Conservation (phyloP, 306 rosid genomes). For the Vigna angularis region DNA sequence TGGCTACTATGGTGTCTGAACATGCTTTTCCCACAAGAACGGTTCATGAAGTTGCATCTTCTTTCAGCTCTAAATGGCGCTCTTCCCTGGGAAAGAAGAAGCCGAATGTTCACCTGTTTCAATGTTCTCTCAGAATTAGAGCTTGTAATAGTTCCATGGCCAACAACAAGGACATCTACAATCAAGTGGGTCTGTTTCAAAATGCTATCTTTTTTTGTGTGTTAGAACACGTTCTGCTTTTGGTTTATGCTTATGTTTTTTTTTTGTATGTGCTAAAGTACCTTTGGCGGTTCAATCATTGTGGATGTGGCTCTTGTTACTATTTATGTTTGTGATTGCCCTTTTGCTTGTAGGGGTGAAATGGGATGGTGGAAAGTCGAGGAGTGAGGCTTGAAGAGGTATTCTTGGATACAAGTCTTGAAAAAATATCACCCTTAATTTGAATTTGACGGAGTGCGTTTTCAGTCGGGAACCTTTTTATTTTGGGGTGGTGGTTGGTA, state of each 20-base stretch:
- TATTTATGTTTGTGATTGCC: not conserved
- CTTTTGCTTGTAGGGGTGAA: constrained; percentile 11
- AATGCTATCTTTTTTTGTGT: constrained; percentile 38
- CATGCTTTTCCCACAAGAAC: constrained; percentile 44
- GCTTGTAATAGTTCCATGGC: constrained; percentile 57
- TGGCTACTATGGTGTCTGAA: constrained; percentile 51
- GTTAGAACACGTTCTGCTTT: not conserved
- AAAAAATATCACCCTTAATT: not conserved
- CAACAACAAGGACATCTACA: constrained; percentile 61
- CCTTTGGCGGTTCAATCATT: constrained; percentile 22
- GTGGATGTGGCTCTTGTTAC: not conserved
- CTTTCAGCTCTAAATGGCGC: constrained; percentile 49
- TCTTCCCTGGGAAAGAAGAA: constrained; percentile 34
- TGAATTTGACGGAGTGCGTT: not conserved
- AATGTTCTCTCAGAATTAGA: constrained; percentile 46
- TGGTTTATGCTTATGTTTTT: not conserved
- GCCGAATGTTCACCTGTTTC: constrained; percentile 31
- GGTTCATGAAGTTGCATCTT: constrained; percentile 31
- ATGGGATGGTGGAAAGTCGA: not conserved
- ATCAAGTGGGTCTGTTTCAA: constrained; percentile 73
- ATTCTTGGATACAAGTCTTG: not conserved
- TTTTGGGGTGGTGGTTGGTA: not conserved
- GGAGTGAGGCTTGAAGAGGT: constrained; percentile 13
- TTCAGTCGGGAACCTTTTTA: not conserved
- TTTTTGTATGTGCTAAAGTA: not conserved